Conservation (phyloP, 805 yeast genomes). For the Candida methanosorbosa region DNA sequence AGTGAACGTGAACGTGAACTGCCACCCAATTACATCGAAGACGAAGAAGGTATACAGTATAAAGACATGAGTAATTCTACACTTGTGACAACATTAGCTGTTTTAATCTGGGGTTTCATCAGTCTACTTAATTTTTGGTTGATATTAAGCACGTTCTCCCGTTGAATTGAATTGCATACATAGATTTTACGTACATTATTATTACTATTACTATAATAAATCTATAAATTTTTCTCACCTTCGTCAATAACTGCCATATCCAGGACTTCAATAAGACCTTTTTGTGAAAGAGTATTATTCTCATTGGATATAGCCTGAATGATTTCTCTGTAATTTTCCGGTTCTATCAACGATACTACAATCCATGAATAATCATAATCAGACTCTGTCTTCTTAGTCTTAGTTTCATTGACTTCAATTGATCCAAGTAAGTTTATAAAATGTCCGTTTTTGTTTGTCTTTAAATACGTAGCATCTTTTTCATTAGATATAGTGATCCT, state of each 20-base stretch:
- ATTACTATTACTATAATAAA: not conserved
- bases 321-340: conserved; percentile 68
- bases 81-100: conserved; percentile 42
- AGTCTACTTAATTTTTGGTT: conserved; percentile 66
- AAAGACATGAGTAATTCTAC: conserved; percentile 68
- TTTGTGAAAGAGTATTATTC: conserved; percentile 30
- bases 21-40: too few species aligned
- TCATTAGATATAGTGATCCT: conserved; percentile 50
- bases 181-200: not conserved
- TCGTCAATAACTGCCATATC: conserved; percentile 84
- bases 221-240: conserved; percentile 22
- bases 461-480: conserved; percentile 39
- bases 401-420: conserved; percentile 35
- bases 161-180: not conserved
- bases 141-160: conserved; percentile 26
- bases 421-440: conserved; percentile 30
- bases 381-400: conserved; percentile 18
- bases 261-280: conserved; percentile 70
- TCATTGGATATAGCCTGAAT: conserved; percentile 49
- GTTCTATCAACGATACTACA: conserved; percentile 69
- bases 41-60: too few species aligned
- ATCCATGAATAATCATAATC: conserved; percentile 30
- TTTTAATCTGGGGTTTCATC: conserved; percentile 61
- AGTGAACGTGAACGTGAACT: conserved; percentile 1
- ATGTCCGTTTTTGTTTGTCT: conserved; percentile 10